Base-by-base conservation (phyloP, 2,329 filamentous ascomycete species). In the Helicocarpus griseus region DNA sequence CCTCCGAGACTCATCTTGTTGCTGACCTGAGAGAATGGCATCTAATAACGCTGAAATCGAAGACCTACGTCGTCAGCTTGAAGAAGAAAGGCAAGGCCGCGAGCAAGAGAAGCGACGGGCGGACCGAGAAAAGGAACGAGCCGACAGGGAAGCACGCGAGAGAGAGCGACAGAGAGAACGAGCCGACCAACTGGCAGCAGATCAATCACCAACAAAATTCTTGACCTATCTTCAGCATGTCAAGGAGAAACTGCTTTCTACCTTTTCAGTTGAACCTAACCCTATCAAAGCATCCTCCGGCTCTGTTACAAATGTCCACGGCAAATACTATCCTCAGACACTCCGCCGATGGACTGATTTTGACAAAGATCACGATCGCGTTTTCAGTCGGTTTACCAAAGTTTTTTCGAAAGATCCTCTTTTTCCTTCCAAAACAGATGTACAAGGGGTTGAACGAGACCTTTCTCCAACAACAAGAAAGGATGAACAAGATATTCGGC, bases 321-420 rank as follows among this genome's bases (percentile, higher is more conserved):
- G 47, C 8, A 49, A 49, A 49, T 49, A 40, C 11, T 49, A 49
- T 24, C 47, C 47, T 21, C 47, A 8, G 11, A n/a, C 21, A 13
- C 19, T 49, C 13, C 24, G 36, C n/a, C 1, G 2, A 2, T 49
- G 47, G 47, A 19, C 11, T 2, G 47, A 40, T 19, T 49, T 49
- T 13, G 33, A 36, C 8, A 26, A 49, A 11, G 24, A 2, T 5
- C 47, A 38, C 13, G 11, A 40, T 24, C 29, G n/a, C 17, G 19
- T 22, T 19, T 47, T 47, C 26, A 11, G 33, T 14, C 28, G 13
- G 26, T 35, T 47, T 11, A 19, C 14, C 19, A 7, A 48, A 38
- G 17, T 14, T 3, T 38, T 38, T 24, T 48, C 46, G 9, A 14
- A 48, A 13, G 17, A 5, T 0, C 19, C 31, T 1, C 47, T 49